Percentiles rank a stretch among this genome's conserved stretches.
Evolutionary conservation across 2,329 filamentous ascomycete species (phyloP).

Genomic region (Hortaea sp.): DNA sequence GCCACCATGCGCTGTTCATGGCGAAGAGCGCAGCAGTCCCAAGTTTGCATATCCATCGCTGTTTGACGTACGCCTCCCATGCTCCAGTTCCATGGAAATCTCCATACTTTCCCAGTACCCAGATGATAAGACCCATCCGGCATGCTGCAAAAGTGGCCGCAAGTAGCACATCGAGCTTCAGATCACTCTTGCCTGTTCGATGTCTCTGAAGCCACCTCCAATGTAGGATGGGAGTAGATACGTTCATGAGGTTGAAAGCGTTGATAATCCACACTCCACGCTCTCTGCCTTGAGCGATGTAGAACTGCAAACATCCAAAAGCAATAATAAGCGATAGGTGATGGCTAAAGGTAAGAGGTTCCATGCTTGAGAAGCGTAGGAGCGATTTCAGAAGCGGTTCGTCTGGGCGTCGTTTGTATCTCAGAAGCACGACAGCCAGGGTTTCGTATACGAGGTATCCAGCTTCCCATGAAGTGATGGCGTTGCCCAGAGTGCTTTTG

Average conservation of each 20-base stretch:
- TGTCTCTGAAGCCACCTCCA: background rate
- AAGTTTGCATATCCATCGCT: slow-evolving; percentile 11
- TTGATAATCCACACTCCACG: slow-evolving; percentile 14
- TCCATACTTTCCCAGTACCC: slow-evolving; percentile 11
- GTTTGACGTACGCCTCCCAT: slow-evolving; percentile 8
- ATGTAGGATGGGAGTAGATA: slow-evolving; percentile 9
- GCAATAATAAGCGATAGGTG: slow-evolving; percentile 5
- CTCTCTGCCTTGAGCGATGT: slow-evolving; percentile 11
- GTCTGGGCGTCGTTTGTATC: slow-evolving; percentile 7
- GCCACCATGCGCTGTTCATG: slow-evolving; percentile 5
- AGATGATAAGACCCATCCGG: slow-evolving; percentile 8
- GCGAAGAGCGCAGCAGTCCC: slow-evolving; percentile 12
- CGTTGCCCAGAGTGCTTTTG: slow-evolving; percentile 10
- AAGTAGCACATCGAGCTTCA: background rate
- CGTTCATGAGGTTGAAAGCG: slow-evolving; percentile 15
- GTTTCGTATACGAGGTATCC: slow-evolving; percentile 16
- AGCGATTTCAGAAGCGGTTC: background rate
- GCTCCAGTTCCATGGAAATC: slow-evolving; percentile 9
- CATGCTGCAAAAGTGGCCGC: slow-evolving; percentile 9
- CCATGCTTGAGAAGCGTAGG: background rate
- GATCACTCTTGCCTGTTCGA: background rate
- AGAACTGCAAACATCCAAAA: slow-evolving; percentile 10
- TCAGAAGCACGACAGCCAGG: slow-evolving; percentile 1
- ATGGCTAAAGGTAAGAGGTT: background rate
- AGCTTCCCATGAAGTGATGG: slow-evolving; percentile 12